phyloP scores from a whole-genome alignment of 768 basidiomycete genomes.

The Agrocybe praecox region DNA sequence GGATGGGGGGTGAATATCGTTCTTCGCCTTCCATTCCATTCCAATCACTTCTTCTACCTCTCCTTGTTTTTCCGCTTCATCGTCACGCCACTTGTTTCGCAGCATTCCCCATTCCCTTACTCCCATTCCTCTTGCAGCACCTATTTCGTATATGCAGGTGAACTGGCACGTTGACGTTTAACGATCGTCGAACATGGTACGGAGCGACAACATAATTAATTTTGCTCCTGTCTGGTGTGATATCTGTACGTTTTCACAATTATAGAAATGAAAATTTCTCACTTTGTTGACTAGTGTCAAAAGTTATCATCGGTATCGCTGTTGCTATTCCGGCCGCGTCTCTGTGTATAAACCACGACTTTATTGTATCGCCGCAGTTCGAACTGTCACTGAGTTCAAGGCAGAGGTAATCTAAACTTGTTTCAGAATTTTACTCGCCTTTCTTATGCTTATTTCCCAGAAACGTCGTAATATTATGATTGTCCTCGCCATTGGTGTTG shows the following conservation, averaged over 20 bases:
- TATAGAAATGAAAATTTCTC: not conserved
- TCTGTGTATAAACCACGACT: constrained; percentile 50
- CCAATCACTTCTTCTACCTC: too few species aligned
- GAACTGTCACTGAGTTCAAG: constrained; percentile 36
- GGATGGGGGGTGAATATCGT: too few species aligned
- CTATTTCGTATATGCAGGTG: too few species aligned
- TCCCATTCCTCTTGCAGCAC: too few species aligned
- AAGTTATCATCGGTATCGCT: constrained; percentile 36
- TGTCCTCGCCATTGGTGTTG: constrained; percentile 45
- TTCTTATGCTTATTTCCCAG: constrained; percentile 18
- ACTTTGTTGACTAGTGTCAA: constrained; percentile 22
- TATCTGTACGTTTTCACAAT: constrained; percentile 30
- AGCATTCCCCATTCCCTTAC: too few species aligned
- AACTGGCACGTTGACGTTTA: too few species aligned
- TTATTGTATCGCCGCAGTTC: constrained; percentile 42
- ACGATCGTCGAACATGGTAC: too few species aligned
- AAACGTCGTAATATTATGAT: constrained; percentile 40
- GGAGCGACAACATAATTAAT: constrained; percentile 54
- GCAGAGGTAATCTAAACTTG: constrained; percentile 32
- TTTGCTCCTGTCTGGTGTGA: constrained; percentile 58
- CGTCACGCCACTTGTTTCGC: too few species aligned
- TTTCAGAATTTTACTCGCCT: too few species aligned
- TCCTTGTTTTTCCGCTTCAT: too few species aligned
- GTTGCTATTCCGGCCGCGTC: constrained; percentile 42
- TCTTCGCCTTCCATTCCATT: too few species aligned